Evolutionary conservation across 2,329 filamentous ascomycete genomes (phyloP).

Genomic region (Diaporthe citriasiana): DNA sequence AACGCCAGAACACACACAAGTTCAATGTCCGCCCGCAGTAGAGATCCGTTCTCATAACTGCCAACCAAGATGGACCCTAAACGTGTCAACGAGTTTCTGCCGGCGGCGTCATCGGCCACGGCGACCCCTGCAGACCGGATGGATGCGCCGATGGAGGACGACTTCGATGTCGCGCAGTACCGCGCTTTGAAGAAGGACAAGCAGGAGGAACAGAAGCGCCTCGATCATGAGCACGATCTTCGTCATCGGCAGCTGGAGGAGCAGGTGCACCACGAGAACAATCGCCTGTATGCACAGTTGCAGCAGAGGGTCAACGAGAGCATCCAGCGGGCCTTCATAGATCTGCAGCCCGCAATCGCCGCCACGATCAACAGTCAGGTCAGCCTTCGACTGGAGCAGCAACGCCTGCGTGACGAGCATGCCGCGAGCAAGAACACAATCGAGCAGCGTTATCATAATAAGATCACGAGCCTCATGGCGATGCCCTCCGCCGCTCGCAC

Average conservation of each 20-base stretch:
- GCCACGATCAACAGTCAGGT: slow-evolving; percentile 39
- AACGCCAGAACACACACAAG: background rate
- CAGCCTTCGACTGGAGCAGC: slow-evolving; percentile 36
- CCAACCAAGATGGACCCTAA: slow-evolving; percentile 29
- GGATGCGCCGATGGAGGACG: slow-evolving; percentile 31
- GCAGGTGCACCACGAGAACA: slow-evolving; percentile 34
- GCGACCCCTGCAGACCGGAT: background rate
- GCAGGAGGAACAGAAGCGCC: slow-evolving; percentile 38
- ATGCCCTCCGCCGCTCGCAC: slow-evolving; percentile 5
- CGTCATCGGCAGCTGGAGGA: slow-evolving; percentile 26
- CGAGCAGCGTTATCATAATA: slow-evolving; percentile 38
- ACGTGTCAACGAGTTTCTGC: slow-evolving; percentile 39
- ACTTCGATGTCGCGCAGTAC: slow-evolving; percentile 37
- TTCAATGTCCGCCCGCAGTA: slow-evolving; percentile 15
- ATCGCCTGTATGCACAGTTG: slow-evolving; percentile 35
- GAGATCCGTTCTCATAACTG: background rate
- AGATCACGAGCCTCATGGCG: slow-evolving; percentile 29
- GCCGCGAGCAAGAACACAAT: slow-evolving; percentile 30
- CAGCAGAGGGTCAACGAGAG: slow-evolving; percentile 38
- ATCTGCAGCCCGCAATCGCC: slow-evolving; percentile 32
- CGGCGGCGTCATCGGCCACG: background rate
- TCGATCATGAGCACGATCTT: slow-evolving; percentile 33
- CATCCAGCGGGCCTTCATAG: slow-evolving; percentile 36
- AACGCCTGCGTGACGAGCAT: slow-evolving; percentile 37
- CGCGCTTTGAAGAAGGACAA: slow-evolving; percentile 38